phyloP scores from a whole-genome alignment of 2,329 filamentous ascomycete genomes.

The Tolypocladium paradoxum region DNA sequence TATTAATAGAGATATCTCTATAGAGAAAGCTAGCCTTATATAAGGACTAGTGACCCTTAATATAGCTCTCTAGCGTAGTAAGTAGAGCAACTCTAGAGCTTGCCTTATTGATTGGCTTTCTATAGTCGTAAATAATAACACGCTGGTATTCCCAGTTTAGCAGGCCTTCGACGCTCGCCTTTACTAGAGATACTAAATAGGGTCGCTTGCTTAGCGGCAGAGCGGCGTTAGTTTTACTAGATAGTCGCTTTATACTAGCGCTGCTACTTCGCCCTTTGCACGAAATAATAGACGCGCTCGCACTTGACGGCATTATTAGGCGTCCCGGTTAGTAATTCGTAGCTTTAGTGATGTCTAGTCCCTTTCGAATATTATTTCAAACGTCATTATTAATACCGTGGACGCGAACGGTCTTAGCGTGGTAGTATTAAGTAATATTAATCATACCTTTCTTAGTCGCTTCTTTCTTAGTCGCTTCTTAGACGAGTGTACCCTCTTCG shows the following conservation, averaged over 20 bases:
- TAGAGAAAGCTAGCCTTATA: constrained; percentile 26
- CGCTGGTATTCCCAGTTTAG: constrained; percentile 28
- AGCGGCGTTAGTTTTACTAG: no score
- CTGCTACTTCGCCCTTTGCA: background rate
- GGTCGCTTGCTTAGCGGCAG: no score
- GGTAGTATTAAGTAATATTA: constrained; percentile 25
- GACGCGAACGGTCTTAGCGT: constrained; percentile 29
- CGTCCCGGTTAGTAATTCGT: no score
- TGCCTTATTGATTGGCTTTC: constrained; percentile 29
- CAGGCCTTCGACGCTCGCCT: no score
- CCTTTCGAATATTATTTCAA: no score
- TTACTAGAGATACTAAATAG: no score
- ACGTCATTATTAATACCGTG: constrained; percentile 1
- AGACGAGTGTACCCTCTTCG: constrained; percentile 30
- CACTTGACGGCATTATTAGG: no score
- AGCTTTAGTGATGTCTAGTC: no score
- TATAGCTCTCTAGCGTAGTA: constrained; percentile 23
- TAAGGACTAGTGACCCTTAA: constrained; percentile 26
- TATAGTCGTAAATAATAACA: constrained; percentile 28
- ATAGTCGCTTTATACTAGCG: no score
- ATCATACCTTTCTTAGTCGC: constrained; percentile 23
- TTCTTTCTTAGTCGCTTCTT: no score
- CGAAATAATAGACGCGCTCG: background rate
- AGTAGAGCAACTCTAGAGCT: constrained; percentile 25
- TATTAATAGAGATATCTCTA: constrained; percentile 32